Conservation (phyloP, 768 basidiomycete genomes). For the Auriscalpium orientale region DNA sequence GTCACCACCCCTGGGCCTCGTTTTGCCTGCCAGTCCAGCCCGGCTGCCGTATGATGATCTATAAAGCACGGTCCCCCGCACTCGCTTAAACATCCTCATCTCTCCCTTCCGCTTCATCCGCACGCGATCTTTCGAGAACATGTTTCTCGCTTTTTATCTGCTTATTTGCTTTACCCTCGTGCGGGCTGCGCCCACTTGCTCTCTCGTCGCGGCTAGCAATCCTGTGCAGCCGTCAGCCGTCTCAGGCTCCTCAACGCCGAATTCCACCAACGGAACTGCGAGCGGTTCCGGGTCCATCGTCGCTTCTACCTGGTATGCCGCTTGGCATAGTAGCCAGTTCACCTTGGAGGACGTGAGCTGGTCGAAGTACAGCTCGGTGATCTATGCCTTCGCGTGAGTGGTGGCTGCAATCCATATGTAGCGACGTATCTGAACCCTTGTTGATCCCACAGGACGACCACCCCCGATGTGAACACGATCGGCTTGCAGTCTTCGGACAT, state of each 20-base stretch:
- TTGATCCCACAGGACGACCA: slow-evolving; percentile 23
- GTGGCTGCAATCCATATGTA: too few relatives aligned
- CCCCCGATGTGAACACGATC: slow-evolving; percentile 24
- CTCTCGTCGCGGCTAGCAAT: neutral
- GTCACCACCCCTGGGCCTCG: too few relatives aligned
- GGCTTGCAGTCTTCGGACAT: slow-evolving; percentile 37
- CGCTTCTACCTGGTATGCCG: slow-evolving; percentile 58
- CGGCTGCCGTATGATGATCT: neutral
- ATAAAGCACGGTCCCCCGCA: neutral
- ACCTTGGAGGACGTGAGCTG: slow-evolving; percentile 51
- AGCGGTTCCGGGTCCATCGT: slow-evolving; percentile 19
- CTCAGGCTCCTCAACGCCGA: neutral
- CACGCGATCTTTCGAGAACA: neutral
- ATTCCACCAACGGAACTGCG: neutral
- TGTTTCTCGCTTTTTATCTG: neutral
- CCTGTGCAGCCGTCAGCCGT: neutral
- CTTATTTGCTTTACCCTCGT: slow-evolving; percentile 1
- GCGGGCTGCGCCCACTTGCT: slow-evolving; percentile 2
- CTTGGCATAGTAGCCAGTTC: slow-evolving; percentile 49
- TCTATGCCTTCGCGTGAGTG: slow-evolving; percentile 60
- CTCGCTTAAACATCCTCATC: neutral
- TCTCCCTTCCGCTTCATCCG: neutral
- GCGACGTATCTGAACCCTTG: neutral
- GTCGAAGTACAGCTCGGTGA: slow-evolving; percentile 58
- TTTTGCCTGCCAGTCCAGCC: too few relatives aligned